A percentile compares a stretch with the other conserved stretches of the same genome.
phyloP scores from a whole-genome alignment of 2,329 filamentous ascomycete genomes.

The Tolypocladium ovalisporum region DNA sequence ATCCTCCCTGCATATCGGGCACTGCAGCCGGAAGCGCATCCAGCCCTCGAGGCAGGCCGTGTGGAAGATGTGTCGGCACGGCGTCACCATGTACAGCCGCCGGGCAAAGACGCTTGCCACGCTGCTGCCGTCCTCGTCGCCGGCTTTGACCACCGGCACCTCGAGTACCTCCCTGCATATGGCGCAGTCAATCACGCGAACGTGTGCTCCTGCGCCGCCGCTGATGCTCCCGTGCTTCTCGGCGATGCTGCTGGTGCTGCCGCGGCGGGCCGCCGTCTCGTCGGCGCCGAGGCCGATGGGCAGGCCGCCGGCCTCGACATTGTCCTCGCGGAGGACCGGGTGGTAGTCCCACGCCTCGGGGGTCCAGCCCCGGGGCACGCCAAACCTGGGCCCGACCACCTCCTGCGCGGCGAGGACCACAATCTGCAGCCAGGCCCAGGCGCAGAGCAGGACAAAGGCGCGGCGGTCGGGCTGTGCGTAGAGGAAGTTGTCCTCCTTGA shows the following conservation, averaged over 20 bases:
- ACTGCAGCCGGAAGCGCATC: conserved; percentile 90
- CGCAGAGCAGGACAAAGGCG: conserved; percentile 48
- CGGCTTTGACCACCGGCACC: conserved; percentile 64
- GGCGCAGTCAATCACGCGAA: conserved; percentile 70
- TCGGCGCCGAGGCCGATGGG: conserved; percentile 57
- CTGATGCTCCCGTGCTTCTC: conserved; percentile 3
- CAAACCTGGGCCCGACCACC: conserved; percentile 78
- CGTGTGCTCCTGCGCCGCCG: conserved; percentile 7
- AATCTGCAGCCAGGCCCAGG: conserved; percentile 84
- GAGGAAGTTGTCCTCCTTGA: conserved; percentile 66
- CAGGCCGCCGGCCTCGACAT: conserved; percentile 65
- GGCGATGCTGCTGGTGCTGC: background rate
- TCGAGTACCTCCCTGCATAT: conserved; percentile 91
- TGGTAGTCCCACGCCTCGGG: conserved; percentile 91
- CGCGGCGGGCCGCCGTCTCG: conserved; percentile 9
- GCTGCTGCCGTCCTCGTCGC: conserved; percentile 42
- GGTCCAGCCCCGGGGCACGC: conserved; percentile 57
- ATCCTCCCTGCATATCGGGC: conserved; percentile 87
- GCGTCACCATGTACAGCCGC: conserved; percentile 91
- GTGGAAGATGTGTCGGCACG: conserved; percentile 93
- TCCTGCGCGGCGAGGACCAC: conserved; percentile 71
- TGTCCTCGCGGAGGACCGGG: conserved; percentile 74
- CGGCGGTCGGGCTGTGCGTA: conserved; percentile 60
- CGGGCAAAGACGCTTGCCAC: conserved; percentile 64
- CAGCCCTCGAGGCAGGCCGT: conserved; percentile 85